Base-by-base conservation (phyloP, 208 protist species). In the Kentomonas sorsogonicus region DNA sequence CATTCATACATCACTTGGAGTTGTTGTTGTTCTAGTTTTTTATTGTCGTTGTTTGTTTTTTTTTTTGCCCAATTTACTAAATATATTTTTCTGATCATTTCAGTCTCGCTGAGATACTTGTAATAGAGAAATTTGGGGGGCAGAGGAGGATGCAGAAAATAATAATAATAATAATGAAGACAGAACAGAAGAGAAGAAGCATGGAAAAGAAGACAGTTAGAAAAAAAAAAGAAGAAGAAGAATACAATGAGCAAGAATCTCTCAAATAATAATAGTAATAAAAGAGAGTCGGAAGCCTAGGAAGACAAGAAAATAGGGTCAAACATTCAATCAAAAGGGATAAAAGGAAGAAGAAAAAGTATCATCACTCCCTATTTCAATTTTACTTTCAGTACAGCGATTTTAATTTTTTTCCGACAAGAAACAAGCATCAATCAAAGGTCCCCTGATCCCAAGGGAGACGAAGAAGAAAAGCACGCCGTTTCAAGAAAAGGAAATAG, bases 141-240 rank as follows among this genome's bases (percentile, higher is more conserved):
- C n/a, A n/a, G n/a, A n/a, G n/a, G n/a, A n/a, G n/a, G n/a, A n/a
- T n/a, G n/a, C 13, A 43, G 5, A 43, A 26, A 11, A n/a, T 10
- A n/a, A 20, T 5, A 55, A 22, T n/a, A 15, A 39, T 36, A 6
- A 48, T 10, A 46, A 9, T 25, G 31, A 65, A 52, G n/a, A 51
- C 48, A 52, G 59, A 46, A 64, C 20, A 46, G 31, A 44, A 50
- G 51, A 27, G 41, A 53, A 47, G 40, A 45, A 23, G 40, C 25
- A 50, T 25, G 30, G 9, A 15, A 52, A 23, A 38, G 27, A 3
- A 55, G 16, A 55, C 18, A 3, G 4, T 40, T 6, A 26, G 51
- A 44, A 40, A 55, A 39, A 29, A n/a, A 25, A 56, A 47, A 63
- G 29, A 30, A 56, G 38, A 61, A 40, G 4, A 10, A 23, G n/a